phyloP scores from a whole-genome alignment of 371 early-diverging fungal species.

The Aphelidium insulamus region DNA sequence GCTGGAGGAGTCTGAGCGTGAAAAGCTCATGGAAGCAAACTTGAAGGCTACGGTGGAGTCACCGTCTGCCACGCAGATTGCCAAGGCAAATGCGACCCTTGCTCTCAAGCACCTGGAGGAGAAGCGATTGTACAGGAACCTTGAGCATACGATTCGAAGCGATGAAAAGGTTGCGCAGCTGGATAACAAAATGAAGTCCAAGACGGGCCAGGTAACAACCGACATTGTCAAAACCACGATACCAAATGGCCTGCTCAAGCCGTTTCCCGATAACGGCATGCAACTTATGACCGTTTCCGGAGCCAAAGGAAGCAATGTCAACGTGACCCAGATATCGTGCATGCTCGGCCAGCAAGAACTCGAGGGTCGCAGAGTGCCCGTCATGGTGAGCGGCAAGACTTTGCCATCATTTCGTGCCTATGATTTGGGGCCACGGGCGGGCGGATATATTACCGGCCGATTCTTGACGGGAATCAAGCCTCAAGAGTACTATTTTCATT shows the following conservation, averaged over 20 bases:
- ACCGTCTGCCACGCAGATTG: too few species aligned
- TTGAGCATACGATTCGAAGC: too few species aligned
- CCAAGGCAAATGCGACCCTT: too few species aligned
- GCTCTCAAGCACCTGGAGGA: too few species aligned
- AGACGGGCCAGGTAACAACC: constrained; percentile 61
- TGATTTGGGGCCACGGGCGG: constrained; percentile 76
- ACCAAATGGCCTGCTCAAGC: constrained; percentile 56
- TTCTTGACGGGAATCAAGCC: constrained; percentile 99
- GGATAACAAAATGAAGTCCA: constrained; percentile 72
- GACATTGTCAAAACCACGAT: constrained; percentile 56
- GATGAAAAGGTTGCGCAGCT: constrained; percentile 70
- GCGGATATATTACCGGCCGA: constrained; percentile 94
- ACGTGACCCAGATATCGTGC: constrained; percentile 96
- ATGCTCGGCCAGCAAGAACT: constrained; percentile 98
- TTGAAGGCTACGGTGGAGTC: too few species aligned
- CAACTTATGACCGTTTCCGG: constrained; percentile 96
- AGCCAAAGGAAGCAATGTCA: constrained; percentile 97
- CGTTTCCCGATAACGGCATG: constrained; percentile 95
- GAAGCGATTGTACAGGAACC: too few species aligned
- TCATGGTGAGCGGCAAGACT: constrained; percentile 94
- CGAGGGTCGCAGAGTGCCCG: constrained; percentile 97
- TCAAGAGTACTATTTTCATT: constrained; percentile 75
- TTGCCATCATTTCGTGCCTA: constrained; percentile 85
- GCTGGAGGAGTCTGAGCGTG: too few species aligned
- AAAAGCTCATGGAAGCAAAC: too few species aligned